phyloP scores from a whole-genome alignment of 257 asterid genomes.

The Marsdenia floribunda region DNA sequence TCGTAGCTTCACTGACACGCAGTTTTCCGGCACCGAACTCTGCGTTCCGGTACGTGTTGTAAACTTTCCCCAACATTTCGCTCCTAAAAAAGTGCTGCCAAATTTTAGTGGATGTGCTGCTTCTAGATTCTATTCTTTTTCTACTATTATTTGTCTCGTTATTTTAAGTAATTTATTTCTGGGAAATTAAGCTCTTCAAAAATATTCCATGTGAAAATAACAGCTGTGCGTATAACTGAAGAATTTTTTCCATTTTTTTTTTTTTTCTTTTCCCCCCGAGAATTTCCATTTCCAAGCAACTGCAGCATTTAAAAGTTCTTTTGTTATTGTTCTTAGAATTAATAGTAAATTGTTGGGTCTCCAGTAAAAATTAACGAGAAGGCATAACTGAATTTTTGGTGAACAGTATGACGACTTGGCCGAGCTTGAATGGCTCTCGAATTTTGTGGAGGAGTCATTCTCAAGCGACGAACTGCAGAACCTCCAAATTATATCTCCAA shows the following conservation, averaged over 20 bases:
- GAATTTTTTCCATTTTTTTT: too few species aligned
- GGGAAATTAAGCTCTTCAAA: not conserved
- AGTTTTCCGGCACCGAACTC: slow-evolving; percentile 72
- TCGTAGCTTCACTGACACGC: slow-evolving; percentile 69
- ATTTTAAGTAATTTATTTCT: not conserved
- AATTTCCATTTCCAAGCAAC: not conserved
- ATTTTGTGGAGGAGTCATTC: slow-evolving; percentile 93
- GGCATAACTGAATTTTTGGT: not conserved
- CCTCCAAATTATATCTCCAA: slow-evolving; percentile 45
- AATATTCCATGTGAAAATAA: not conserved
- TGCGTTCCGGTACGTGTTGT: slow-evolving; percentile 65
- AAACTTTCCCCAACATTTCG: not conserved
- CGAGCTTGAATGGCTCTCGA: slow-evolving; percentile 98
- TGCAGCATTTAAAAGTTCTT: too few species aligned
- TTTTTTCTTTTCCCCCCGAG: too few species aligned
- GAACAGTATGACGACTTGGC: slow-evolving; percentile 85
- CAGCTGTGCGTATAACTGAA: not conserved
- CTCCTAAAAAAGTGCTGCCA: not conserved
- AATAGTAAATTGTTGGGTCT: not conserved
- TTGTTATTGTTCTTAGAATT: not conserved
- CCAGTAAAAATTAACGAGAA: not conserved
- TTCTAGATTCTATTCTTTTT: not conserved
- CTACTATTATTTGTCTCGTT: not conserved
- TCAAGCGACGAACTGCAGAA: slow-evolving; percentile 72
- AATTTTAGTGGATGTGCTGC: not conserved